Evolutionary conservation across 2,329 filamentous ascomycete species (phyloP).

Genomic region (Dactylellina haptotyla): DNA sequence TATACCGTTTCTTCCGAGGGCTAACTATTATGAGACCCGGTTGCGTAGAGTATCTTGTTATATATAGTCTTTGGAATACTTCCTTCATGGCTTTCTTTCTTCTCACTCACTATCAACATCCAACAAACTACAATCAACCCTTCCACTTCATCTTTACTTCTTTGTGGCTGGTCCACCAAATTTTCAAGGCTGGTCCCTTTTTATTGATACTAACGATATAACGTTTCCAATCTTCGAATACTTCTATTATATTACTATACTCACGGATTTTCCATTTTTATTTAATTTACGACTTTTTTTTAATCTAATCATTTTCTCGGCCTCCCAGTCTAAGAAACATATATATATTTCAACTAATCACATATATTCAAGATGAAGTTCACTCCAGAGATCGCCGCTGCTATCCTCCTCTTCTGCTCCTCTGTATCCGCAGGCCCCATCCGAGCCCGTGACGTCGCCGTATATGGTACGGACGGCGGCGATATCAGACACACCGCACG

Average conservation of each 20-base stretch:
- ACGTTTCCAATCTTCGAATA: neutral
- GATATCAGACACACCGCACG: too few species aligned
- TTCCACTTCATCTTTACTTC: constrained; percentile 4
- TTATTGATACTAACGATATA: neutral
- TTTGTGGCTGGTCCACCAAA: constrained; percentile 23
- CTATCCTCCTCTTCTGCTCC: constrained; percentile 15
- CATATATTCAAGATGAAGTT: constrained; percentile 41
- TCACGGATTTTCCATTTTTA: neutral
- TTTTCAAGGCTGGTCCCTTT: constrained; percentile 27
- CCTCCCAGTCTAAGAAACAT: neutral
- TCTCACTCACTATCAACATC: constrained; percentile 5
- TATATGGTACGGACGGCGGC: too few species aligned
- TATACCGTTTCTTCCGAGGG: too few species aligned
- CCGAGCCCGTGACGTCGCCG: neutral
- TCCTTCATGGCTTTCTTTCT: neutral
- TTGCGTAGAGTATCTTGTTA: neutral
- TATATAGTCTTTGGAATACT: neutral
- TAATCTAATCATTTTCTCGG: neutral
- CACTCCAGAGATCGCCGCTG: constrained; percentile 5
- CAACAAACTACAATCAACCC: constrained; percentile 8
- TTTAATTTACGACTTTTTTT: neutral
- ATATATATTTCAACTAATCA: neutral
- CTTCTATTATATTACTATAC: neutral
- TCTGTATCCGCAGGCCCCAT: constrained; percentile 10
- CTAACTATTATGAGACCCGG: neutral